Conservation (phyloP, 192 early-diverging fungal genomes). For the Dispira parvispora region DNA sequence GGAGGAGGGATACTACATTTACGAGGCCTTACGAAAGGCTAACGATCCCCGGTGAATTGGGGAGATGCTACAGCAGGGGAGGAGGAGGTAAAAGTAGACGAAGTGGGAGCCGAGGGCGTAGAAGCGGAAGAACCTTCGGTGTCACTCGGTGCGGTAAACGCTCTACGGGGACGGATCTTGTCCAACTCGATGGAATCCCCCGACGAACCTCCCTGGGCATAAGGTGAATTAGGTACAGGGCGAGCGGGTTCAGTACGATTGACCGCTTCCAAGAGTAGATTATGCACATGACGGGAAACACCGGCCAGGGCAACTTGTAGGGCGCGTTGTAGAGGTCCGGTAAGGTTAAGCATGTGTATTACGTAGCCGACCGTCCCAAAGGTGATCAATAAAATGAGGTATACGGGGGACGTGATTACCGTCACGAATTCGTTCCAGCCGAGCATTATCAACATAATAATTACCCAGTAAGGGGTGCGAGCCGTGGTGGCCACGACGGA, state of each 20-base stretch:
- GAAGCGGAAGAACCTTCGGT: too few species aligned
- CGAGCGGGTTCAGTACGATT: conserved; percentile 19
- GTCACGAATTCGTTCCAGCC: conserved; percentile 95
- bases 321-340: conserved; percentile 41
- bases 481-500: conserved; percentile 76
- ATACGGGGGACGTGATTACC: conserved; percentile 71
- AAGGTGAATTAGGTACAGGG: neutral
- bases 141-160: too few species aligned
- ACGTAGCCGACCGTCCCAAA: conserved; percentile 38
- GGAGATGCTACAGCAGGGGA: too few species aligned
- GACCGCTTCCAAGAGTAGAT: conserved; percentile 27
- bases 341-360: conserved; percentile 44
- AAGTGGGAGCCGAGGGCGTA: too few species aligned
- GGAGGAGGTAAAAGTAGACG: too few species aligned
- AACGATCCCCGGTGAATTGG: too few species aligned
- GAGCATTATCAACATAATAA: conserved; percentile 55
- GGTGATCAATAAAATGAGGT: conserved; percentile 46
- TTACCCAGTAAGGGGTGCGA: conserved; percentile 74
- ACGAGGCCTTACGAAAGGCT: too few species aligned
- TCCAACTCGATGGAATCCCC: too few species aligned
- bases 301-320: conserved; percentile 20
- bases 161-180: too few species aligned
- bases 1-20: too few species aligned
- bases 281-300: conserved; percentile 28
- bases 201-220: too few species aligned